Percentiles rank a stretch among this genome's conserved stretches.
These are phyloP conservation scores for Eutrema japonicum DNA, from an alignment of 345 rosid species.

Conservation along the genomic window DNA sequence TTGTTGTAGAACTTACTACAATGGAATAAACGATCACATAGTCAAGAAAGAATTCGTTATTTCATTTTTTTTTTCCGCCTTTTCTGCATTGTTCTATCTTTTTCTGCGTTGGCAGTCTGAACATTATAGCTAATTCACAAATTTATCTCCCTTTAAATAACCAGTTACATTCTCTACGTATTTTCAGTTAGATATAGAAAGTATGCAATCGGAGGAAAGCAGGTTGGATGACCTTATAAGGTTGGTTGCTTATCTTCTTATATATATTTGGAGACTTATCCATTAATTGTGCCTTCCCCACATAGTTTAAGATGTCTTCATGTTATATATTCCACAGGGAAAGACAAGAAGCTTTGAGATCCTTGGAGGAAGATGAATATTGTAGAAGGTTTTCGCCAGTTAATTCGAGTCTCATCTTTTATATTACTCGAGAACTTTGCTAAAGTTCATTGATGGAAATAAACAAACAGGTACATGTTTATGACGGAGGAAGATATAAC, in stretches of 20 bases:
- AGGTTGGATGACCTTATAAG: constrained; percentile 66
- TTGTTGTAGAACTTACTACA: constrained; percentile 16
- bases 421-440: constrained; percentile 12
- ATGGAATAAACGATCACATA: constrained; percentile 22
- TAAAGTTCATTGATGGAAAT: constrained; percentile 29
- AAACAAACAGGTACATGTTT: constrained; percentile 62
- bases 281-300: constrained; percentile 3
- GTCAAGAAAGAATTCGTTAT: background rate
- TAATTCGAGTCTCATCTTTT: constrained; percentile 14
- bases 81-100: background rate
- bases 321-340: constrained; percentile 51
- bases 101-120: background rate
- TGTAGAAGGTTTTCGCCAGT: constrained; percentile 47
- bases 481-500: constrained; percentile 65
- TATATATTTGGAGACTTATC: constrained; percentile 5
- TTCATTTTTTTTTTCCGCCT: too few species aligned
- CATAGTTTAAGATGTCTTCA: constrained; percentile 28
- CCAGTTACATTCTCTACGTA: constrained; percentile 14
- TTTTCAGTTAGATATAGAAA: constrained; percentile 61
- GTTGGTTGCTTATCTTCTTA: constrained; percentile 46
- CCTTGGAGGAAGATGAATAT: constrained; percentile 56
- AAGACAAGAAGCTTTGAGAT: constrained; percentile 57
- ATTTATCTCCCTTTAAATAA: background rate
- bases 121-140: background rate
- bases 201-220: constrained; percentile 55